Conservation (phyloP, 78 protist genomes). For the Anaeramoeba flamelloides region DNA sequence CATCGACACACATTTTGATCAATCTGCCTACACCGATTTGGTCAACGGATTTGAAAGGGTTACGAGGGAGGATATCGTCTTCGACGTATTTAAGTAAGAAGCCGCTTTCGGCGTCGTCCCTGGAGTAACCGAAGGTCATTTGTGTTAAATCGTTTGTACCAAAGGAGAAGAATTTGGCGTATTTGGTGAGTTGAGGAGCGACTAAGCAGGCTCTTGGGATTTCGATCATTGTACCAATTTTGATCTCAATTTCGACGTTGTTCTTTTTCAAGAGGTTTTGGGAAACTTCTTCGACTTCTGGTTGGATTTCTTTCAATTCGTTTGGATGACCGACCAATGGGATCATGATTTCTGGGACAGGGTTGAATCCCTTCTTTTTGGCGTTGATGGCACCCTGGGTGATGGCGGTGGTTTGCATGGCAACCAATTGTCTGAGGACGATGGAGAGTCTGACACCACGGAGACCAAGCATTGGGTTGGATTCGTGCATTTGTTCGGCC, state of each 20-base stretch:
- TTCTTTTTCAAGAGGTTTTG: conserved; percentile 13
- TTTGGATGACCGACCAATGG: conserved; percentile 12
- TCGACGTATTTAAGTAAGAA: conserved; percentile 23
- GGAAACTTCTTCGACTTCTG: conserved; percentile 2
- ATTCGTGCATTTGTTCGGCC: conserved; percentile 24
- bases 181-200: conserved; percentile 27
- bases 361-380: conserved; percentile 9
- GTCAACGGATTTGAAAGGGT: conserved; percentile 52
- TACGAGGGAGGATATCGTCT: conserved; percentile 21
- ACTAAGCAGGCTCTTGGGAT: conserved; percentile 40
- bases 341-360: conserved; percentile 35
- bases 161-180: conserved; percentile 46
- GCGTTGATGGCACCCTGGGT: conserved; percentile 30
- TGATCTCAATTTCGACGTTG: conserved; percentile 10
- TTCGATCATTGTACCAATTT: conserved; percentile 50
- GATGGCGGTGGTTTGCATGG: conserved; percentile 45
- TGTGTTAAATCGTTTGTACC: conserved; percentile 73
- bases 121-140: conserved; percentile 51
- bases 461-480: conserved; percentile 71
- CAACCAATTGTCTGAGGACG: conserved; percentile 47
- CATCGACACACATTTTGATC: conserved; percentile 22
- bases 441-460: conserved; percentile 57
- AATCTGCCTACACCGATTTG: conserved; percentile 52
- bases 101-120: conserved; percentile 52
- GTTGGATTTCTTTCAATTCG: conserved; percentile 26